Conservation (phyloP, 1,284 basidiomycete genomes). For the Taiwanofungus camphoratus region DNA sequence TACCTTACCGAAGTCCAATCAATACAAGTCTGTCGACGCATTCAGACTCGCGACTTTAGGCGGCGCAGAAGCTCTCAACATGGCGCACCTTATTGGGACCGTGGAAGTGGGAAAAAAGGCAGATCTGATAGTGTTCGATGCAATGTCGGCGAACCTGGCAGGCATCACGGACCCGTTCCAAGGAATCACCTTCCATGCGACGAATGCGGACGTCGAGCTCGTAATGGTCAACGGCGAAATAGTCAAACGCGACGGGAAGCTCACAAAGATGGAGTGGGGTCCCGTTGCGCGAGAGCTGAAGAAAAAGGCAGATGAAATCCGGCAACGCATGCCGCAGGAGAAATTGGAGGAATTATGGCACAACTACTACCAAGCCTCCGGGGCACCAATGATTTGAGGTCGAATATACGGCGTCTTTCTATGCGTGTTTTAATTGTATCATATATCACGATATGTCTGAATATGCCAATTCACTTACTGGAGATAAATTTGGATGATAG, state of each 20-base stretch:
- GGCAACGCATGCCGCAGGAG: conserved; percentile 36
- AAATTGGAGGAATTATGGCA: conserved; percentile 22
- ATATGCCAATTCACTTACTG: too few species aligned
- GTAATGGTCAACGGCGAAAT: conserved; percentile 32
- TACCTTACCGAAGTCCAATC: conserved; percentile 22
- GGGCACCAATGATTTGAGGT: conserved; percentile 12
- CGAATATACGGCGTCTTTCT: background rate
- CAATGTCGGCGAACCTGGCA: conserved; percentile 26
- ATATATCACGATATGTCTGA: too few species aligned
- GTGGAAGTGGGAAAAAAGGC: conserved; percentile 31
- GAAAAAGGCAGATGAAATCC: conserved; percentile 45
- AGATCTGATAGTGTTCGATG: conserved; percentile 29
- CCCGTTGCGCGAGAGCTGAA: conserved; percentile 34
- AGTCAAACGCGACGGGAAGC: conserved; percentile 24
- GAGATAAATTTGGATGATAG: too few species aligned
- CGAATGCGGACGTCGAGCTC: conserved; percentile 27
- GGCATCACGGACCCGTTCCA: conserved; percentile 25
- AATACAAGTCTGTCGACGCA: conserved; percentile 24
- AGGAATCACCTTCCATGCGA: conserved; percentile 29
- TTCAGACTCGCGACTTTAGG: conserved; percentile 30
- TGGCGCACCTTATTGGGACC: conserved; percentile 25
- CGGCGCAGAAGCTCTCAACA: conserved; percentile 28
- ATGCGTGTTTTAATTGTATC: background rate
- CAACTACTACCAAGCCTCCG: conserved; percentile 19
- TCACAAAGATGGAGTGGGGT: conserved; percentile 24